Base-by-base conservation (phyloP, 345 rosid species). In the Viola odorata region DNA sequence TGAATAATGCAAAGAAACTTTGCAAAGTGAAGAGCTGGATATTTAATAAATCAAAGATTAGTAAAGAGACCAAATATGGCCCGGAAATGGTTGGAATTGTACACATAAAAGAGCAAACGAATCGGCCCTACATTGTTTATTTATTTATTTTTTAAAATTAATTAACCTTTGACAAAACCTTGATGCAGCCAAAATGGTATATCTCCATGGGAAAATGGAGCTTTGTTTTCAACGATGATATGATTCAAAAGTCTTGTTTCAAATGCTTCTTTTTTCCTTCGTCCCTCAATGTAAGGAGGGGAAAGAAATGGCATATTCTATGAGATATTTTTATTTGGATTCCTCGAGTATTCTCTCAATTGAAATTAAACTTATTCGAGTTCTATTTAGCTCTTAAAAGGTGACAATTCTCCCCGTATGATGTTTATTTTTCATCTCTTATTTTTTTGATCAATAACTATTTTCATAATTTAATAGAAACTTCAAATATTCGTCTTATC, bases 1-100 rank as follows among this genome's bases (percentile, higher is more conserved):
- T 67, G 68, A 67, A 65, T 61, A 64, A 67, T 51, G 42, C 58
- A 69, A 62, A 66, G 58, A 69, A 65, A 65, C 53, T 65, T n/a
- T 41, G 47, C 38, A 63, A 67, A 68, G 76, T 71, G 70, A 57
- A 47, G 67, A 47, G 42, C 42, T 68, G 77, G 53, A 23, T 23
- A 23, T 23, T 0, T 23, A 23, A 23, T 23, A 23, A 23, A 68
- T 65, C 66, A 50, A 61, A 60, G 58, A 49, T 58, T 23, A 70
- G 2, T 23, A 23, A 53, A 47, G 68, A 37, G 23, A 39, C 8
- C 11, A 53, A 17, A 4, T 36, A 55, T 49, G 73, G 65, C 12
- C 62, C 75, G 55, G 10, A 7, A 5, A n/a, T n/a, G n/a, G n/a
- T 57, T 7, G 40, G 70, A 40, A 58, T 63, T 47, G 48, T 57